Evolutionary conservation across 192 early-diverging fungal genomes (phyloP).

Genomic region (Entomortierella beljakovae): DNA sequence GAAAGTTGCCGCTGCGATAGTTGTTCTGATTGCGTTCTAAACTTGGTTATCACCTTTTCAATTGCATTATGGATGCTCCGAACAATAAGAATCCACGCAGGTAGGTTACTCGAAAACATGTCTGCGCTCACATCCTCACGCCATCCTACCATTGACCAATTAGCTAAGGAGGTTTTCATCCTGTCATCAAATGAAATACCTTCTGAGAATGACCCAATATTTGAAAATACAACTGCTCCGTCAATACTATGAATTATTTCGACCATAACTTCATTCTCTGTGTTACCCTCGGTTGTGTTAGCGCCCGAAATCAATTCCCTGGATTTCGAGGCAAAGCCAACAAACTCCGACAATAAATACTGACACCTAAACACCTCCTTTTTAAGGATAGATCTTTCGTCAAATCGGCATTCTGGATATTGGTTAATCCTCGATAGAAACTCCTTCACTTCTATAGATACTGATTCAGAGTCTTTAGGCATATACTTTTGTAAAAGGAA

Average conservation of each 20-base stretch:
- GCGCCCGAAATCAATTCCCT: not conserved
- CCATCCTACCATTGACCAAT: not conserved
- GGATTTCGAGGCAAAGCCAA: not conserved
- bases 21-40: slow-evolving; percentile 14
- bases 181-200: not conserved
- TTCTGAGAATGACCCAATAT: not conserved
- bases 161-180: not conserved
- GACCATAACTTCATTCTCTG: not conserved
- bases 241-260: not conserved
- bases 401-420: slow-evolving; percentile 25
- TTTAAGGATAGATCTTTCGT: slow-evolving; percentile 14
- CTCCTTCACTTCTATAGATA: not conserved
- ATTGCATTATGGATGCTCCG: slow-evolving; percentile 18
- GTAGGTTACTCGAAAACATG: slow-evolving; percentile 18
- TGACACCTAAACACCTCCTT: slow-evolving; percentile 19
- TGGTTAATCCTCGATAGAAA: slow-evolving; percentile 3
- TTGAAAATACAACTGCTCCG: slow-evolving; percentile 2
- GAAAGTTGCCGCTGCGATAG: slow-evolving; percentile 22
- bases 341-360: not conserved
- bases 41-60: slow-evolving; percentile 24
- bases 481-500: slow-evolving; percentile 11
- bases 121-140: not conserved
- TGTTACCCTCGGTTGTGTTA: not conserved
- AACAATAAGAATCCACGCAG: slow-evolving; percentile 35
- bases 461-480: too few relatives aligned